Percentiles rank a stretch among this genome's conserved stretches.
These are phyloP conservation scores for Sonneratia caseolaris DNA, from an alignment of 345 rosid species.

Conservation along the genomic window DNA sequence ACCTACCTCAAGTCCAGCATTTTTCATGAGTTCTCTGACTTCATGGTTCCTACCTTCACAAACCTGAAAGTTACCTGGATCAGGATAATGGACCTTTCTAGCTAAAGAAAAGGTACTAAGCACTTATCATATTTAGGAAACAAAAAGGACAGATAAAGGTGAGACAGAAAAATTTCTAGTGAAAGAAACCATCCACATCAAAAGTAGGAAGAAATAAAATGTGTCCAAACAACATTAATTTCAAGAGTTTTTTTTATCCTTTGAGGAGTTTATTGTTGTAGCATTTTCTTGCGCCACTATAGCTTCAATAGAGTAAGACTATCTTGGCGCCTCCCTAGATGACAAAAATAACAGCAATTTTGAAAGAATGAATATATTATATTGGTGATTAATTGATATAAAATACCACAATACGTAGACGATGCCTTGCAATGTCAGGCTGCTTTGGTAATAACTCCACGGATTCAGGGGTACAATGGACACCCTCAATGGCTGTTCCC, in stretches of 20 bases:
- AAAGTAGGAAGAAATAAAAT: not conserved
- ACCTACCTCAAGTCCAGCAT: conserved; percentile 89
- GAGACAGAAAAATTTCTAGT: not conserved
- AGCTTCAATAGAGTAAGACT: not conserved
- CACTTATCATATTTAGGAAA: not conserved
- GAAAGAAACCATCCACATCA: not conserved
- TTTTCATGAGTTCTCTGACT: conserved; percentile 89
- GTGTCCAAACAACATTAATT: not conserved
- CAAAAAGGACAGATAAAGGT: not conserved
- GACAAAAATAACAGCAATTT: not conserved
- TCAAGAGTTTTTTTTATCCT: not conserved
- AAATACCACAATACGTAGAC: conserved; percentile 80
- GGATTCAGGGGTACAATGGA: conserved; percentile 74
- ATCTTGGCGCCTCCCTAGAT: not conserved
- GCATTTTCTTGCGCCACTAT: not conserved
- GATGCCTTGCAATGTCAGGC: conserved; percentile 53
- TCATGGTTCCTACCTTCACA: conserved; percentile 96
- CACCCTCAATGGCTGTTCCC: conserved; percentile 67
- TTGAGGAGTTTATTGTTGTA: not conserved
- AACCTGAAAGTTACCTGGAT: conserved; percentile 43
- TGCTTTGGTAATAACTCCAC: conserved; percentile 80
- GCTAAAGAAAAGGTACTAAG: not conserved
- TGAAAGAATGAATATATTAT: not conserved
- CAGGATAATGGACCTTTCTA: conserved; percentile 3
- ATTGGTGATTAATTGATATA: not conserved